A percentile compares a stretch with the other conserved stretches of the same genome.
These are phyloP conservation scores for Setaria italica DNA, from an alignment of 202 grass and related monocot species.

Conservation along the genomic window DNA sequence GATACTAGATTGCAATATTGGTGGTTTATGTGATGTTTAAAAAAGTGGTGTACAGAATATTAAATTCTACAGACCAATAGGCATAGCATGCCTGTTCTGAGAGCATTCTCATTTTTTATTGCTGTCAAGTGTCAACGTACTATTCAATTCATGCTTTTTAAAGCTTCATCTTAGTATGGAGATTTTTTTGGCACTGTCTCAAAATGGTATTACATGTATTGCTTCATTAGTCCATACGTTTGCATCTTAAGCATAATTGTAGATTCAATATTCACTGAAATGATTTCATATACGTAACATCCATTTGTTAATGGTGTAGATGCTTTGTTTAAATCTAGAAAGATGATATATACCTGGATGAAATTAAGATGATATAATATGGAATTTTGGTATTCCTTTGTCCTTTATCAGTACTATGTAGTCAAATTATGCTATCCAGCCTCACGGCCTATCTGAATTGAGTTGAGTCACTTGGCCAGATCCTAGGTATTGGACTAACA, in stretches of 20 bases:
- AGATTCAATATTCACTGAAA: background rate
- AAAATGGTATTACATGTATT: background rate
- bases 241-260: background rate
- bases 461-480: background rate
- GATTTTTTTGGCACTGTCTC: background rate
- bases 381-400: background rate
- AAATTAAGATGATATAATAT: background rate
- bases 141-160: background rate
- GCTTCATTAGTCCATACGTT: background rate
- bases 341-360: background rate
- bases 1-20: background rate
- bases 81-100: background rate
- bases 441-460: background rate
- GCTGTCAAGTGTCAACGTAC: background rate
- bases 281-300: background rate
- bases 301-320: background rate
- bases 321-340: constrained; percentile 6
- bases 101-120: background rate
- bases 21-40: background rate
- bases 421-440: background rate
- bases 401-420: background rate
- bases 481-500: background rate
- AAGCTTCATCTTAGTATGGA: background rate
- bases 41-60: background rate
- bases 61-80: constrained; percentile 12